Percentiles rank a stretch among this genome's conserved stretches.
These are phyloP conservation scores for Suillus lakei DNA, from an alignment of 768 basidiomycete species.

Conservation along the genomic window DNA sequence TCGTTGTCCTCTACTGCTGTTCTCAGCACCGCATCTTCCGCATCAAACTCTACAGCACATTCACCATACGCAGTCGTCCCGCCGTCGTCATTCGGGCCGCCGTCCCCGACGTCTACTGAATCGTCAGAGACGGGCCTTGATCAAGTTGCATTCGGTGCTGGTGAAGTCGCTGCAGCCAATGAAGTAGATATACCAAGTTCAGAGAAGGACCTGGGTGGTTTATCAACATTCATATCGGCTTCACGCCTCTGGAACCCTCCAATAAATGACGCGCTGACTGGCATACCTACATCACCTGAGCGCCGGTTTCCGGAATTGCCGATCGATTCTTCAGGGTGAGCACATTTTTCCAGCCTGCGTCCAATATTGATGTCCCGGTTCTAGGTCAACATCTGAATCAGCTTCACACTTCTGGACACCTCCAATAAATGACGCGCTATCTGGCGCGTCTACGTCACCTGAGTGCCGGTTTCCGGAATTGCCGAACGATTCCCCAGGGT, in stretches of 20 bases:
- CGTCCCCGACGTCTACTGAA: constrained; percentile 73
- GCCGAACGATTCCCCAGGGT: constrained; percentile 20
- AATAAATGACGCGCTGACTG: constrained; percentile 24
- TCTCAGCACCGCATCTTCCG: constrained; percentile 23
- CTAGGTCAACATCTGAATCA: constrained; percentile 18
- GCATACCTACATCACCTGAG: constrained; percentile 16
- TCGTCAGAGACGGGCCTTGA: constrained; percentile 59
- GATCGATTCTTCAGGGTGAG: constrained; percentile 23
- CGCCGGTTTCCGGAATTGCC: constrained; percentile 19
- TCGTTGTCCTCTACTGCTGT: constrained; percentile 24
- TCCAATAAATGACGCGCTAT: constrained; percentile 20
- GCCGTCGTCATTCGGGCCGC: constrained; percentile 72
- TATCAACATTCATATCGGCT: constrained; percentile 27
- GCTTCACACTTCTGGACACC: constrained; percentile 18
- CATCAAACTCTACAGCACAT: constrained; percentile 39
- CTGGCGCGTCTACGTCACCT: constrained; percentile 16
- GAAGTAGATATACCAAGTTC: background rate
- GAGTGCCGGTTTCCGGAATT: constrained; percentile 21
- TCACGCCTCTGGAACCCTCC: constrained; percentile 19
- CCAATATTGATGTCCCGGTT: constrained; percentile 1
- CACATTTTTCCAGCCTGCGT: background rate
- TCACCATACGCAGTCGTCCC: constrained; percentile 73
- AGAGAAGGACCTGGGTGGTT: constrained; percentile 29
- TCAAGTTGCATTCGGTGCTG: constrained; percentile 34
- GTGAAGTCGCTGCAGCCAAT: background rate